phyloP scores from a whole-genome alignment of 2,329 filamentous ascomycete genomes.

The Teratosphaeria viscida region DNA sequence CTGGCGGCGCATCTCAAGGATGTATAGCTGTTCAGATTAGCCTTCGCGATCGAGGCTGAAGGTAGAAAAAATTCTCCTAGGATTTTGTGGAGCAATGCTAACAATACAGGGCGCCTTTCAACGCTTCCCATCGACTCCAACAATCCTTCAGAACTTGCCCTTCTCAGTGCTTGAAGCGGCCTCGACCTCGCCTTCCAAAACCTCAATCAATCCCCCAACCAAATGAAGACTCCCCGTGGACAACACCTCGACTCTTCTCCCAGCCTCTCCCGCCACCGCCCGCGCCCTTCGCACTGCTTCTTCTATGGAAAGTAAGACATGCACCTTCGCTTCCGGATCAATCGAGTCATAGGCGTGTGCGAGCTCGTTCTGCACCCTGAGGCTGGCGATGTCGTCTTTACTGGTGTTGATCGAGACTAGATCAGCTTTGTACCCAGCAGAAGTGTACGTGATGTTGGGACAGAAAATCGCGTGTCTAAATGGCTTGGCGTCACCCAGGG shows the following conservation, averaged over 20 bases:
- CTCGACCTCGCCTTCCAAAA: constrained; percentile 45
- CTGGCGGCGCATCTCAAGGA: background rate
- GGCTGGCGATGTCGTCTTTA: constrained; percentile 44
- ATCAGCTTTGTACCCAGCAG: constrained; percentile 52
- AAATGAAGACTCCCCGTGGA: constrained; percentile 80
- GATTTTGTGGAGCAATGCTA: too few species aligned
- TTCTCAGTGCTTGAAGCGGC: background rate
- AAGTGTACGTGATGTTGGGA: constrained; percentile 59
- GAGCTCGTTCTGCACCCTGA: constrained; percentile 58
- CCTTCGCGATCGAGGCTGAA: too few species aligned
- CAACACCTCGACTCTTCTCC: constrained; percentile 49
- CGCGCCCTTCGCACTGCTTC: constrained; percentile 55
- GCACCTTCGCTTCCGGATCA: constrained; percentile 42
- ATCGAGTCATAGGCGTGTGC: constrained; percentile 50
- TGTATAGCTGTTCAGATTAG: background rate
- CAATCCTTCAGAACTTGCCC: too few species aligned
- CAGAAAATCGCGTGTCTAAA: constrained; percentile 75
- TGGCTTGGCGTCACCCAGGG: constrained; percentile 29
- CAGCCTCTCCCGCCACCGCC: constrained; percentile 17
- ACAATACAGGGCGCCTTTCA: too few species aligned
- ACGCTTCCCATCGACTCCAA: too few species aligned
- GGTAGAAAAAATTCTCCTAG: too few species aligned
- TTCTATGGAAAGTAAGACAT: constrained; percentile 55
- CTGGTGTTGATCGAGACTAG: constrained; percentile 53
- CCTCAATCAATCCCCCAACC: constrained; percentile 66